Base-by-base conservation (phyloP, 1,139 yeast species). In the Kurtzmaniella quercitrusa region DNA sequence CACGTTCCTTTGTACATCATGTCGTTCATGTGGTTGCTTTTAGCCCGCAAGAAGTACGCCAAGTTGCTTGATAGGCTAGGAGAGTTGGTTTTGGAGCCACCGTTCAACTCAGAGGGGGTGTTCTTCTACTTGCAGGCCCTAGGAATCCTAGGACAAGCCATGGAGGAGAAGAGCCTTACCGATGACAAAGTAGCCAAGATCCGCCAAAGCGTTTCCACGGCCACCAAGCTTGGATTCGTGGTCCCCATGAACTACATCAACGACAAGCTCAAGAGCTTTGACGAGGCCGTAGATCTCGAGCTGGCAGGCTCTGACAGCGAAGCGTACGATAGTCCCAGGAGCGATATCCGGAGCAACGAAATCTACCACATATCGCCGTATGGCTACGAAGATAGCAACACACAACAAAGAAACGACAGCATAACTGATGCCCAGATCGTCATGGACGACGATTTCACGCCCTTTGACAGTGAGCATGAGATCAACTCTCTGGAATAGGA, bases 41-140 rank as follows among this genome's bases (percentile, higher is more conserved):
- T 72, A 38, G 53, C 55, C 4, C 53, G 55, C 14, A 58, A 60
- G n/a, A 59, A 66, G 10, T 61, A 57, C 42, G 46, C 54, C 7
- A 54, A 46, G 27, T 56, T 68, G 2, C 57, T 55, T 38, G 66
- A 61, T 11, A 60, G 51, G 15, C 52, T 77, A 14, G 68, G 69
- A 33, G 77, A 70, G 38, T 51, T 75, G 40, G 50, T 75, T 29
- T 59, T 75, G 36, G 68, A 64, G 44, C 75, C 74, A 1, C 81
- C 81, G 0, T 75, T 65, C 51, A 65, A 64, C 46, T 58, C 56
- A 9, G 76, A 76, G 41, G 81, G 81, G 0, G 58, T 62, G 0
- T 62, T 68, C 40, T 65, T 68, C 45, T 72, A 62, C 46, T 51
- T 73, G 21, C 46, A 59, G 45, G 62, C 62, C 6, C 47, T 69